Evolutionary conservation across 768 basidiomycete genomes (phyloP), one percentile per base, ranked within the genome.

Genomic region (Gyrodon lividus): DNA sequence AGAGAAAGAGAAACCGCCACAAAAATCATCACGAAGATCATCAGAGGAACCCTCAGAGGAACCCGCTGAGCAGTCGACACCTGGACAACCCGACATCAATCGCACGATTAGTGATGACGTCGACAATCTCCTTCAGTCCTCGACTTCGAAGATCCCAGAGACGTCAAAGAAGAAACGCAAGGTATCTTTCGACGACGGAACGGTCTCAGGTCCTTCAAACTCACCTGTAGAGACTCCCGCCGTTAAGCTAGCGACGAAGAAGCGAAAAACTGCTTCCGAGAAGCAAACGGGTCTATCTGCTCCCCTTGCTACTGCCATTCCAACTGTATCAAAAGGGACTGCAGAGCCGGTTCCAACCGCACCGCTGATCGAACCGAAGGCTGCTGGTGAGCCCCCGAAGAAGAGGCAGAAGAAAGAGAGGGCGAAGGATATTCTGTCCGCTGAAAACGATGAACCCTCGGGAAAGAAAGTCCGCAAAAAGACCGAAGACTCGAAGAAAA

Each of bases 141-240:
- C n/a, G 7, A 16, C 48, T 8, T 17, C 26, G 24, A 43, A 39
- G 37, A 35, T 42, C 16, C 31, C 55, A 0, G 46, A 46, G 1
- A 34, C 55, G 14, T 22, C 48, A 6, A 46, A 48, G 47, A 65
- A 62, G 59, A 74, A 66, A 53, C 69, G 61, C 33, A 71, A 58
- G 51, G 52, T 53, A 38, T 58, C 58, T 2, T 55, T 58, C 22
- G 41, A 30, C n/a, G 34, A 28, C 3, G 22, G 38, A 9, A 6
- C 33, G 20, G 2, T 16, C 19, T 30, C 22, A 1, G 20, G 26
- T 16, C 6, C 37, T 17, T 40, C 50, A 9, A 39, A 50, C 17
- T 19, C 23, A 19, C 34, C 20, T 19, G 24, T 40, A 10, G 47
- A 43, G 46, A 51, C 46, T 20, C 20, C 37, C 33, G 7, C 37